A percentile compares a stretch with the other conserved stretches of the same genome.
Conservation (phyloP, 2,329 filamentous ascomycete species). For the Apiospora phragmitis region DNA sequence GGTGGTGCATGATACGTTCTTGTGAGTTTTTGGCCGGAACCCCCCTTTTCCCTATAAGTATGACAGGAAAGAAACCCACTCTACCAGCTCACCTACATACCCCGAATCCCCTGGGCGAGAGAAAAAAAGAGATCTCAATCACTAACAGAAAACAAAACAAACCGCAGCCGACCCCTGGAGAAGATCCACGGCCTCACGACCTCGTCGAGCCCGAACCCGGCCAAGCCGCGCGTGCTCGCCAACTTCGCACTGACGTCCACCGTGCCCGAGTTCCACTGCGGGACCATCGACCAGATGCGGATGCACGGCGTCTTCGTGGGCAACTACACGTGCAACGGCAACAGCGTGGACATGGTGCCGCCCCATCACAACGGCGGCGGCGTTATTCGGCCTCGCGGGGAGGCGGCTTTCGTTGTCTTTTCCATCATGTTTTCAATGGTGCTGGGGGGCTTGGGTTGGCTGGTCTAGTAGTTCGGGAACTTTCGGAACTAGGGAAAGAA, state of each 20-base stretch:
- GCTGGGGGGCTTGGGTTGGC: no score
- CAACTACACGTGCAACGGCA: conserved; percentile 9
- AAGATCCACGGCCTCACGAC: conserved; percentile 9
- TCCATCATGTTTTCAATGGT: not conserved
- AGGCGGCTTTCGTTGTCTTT: not conserved
- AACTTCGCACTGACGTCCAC: conserved; percentile 5
- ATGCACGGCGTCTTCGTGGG: conserved; percentile 11
- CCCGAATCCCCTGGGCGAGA: no score
- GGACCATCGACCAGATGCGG: conserved; percentile 11
- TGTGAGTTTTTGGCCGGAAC: not conserved
- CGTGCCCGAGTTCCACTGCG: conserved; percentile 12
- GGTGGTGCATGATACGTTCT: conserved; percentile 10
- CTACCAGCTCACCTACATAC: not conserved
- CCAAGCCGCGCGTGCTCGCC: conserved; percentile 5
- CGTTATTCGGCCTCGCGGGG: not conserved
- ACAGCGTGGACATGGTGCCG: conserved; percentile 8
- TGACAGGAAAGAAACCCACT: no score
- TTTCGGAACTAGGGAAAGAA: no score
- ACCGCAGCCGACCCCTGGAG: conserved; percentile 8
- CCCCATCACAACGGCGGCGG: not conserved
- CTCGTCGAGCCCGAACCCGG: not conserved
- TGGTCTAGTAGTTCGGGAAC: no score
- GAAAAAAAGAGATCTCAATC: not conserved
- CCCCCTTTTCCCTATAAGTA: not conserved
- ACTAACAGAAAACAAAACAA: not conserved